Evolutionary conservation across 306 rosid genomes (phyloP).

Genomic region (Sesbania bispinosa): DNA sequence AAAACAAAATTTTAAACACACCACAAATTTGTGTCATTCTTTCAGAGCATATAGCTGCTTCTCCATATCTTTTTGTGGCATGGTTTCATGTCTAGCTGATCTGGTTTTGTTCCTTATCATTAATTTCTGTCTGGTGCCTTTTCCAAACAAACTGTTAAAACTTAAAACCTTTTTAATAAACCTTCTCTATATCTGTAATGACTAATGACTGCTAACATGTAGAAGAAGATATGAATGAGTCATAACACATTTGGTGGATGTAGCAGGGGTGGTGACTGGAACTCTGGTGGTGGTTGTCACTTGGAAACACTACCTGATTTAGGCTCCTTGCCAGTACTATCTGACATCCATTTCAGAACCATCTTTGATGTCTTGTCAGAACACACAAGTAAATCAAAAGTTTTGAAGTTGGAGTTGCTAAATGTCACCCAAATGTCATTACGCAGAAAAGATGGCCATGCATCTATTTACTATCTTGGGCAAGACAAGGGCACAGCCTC

Average conservation of each 20-base stretch:
- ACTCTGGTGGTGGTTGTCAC: constrained; percentile 86
- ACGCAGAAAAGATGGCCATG: constrained; percentile 80
- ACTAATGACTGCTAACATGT: background rate
- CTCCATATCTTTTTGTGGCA: background rate
- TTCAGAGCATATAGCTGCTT: background rate
- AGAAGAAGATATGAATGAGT: background rate
- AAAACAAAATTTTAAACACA: too few relatives aligned
- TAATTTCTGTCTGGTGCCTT: background rate
- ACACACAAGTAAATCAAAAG: constrained; percentile 33
- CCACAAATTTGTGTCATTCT: background rate
- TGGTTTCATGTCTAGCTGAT: background rate
- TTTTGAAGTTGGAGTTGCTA: constrained; percentile 53
- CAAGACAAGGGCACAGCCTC: constrained; percentile 45
- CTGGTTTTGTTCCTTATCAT: constrained; percentile 8
- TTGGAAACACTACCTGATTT: constrained; percentile 69
- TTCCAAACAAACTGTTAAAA: background rate
- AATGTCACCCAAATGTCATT: constrained; percentile 67
- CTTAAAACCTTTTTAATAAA: background rate
- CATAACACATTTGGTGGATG: constrained; percentile 24
- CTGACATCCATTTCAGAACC: constrained; percentile 41
- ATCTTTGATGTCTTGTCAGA: constrained; percentile 46
- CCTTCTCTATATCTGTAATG: background rate
- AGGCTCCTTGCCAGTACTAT: constrained; percentile 31
- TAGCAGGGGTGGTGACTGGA: constrained; percentile 85
- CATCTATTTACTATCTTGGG: constrained; percentile 66